Base-by-base conservation (phyloP, 306 rosid genomes). In the Carpinus viminea region DNA sequence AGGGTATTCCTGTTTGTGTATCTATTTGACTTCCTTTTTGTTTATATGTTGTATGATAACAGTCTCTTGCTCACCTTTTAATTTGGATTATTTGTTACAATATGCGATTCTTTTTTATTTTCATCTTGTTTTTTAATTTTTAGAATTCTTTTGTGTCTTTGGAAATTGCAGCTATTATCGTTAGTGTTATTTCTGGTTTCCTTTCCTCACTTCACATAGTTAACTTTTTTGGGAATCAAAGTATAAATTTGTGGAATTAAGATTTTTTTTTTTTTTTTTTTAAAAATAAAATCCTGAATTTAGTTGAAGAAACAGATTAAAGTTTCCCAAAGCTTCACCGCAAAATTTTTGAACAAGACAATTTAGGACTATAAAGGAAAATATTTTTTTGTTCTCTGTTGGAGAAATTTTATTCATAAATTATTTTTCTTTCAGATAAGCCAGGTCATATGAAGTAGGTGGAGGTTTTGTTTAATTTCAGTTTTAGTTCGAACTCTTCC, bases 231-330 rank as follows among this genome's bases (percentile, higher is more conserved):
- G 7, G 60, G 60, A 17, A 20, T n/a, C 21, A 13, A 21, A 57
- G 64, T 20, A 57, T 57, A 10, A 57, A 24, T 20, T 21, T 57
- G 45, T 43, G 57, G 28, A 3, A 20, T 57, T 9, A 56, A 12
- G 17, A 26, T 2, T 6, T 64, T 15, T 26, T 62, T 62, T 2
- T 26, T 62, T 62, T 2, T 21, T 5, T 38, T 4, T 3, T 34
- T 2, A 36, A 36, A 36, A 36, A 36, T 3, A 41, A 41, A 5
- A 2, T 9, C 12, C 17, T 21, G 28, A 1, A 21, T 36, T 59
- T 59, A 11, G 65, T 64, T 64, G 70, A 64, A 64, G 70, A 38
- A 47, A 31, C 70, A 64, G 45, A 47, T 13, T 36, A 64, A 64
- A 31, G 70, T 64, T 34, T 12, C 34, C 34, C 65, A 8, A 34